Base-by-base conservation (phyloP, 345 rosid species). In the Populus tremula region DNA sequence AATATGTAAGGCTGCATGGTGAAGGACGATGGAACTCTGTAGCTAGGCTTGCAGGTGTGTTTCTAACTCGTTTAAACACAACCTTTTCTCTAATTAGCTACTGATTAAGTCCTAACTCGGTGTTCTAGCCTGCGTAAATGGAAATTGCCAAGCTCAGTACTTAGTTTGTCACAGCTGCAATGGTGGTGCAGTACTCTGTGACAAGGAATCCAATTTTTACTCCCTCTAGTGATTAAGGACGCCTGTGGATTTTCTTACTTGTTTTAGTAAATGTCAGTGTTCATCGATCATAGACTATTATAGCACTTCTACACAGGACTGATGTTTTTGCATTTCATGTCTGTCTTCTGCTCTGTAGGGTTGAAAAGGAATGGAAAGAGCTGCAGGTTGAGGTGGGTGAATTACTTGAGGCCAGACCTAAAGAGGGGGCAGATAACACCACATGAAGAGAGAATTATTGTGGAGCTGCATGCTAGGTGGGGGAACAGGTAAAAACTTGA, bases 21-120 rank as follows among this genome's bases (percentile, higher is more conserved):
- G 97, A 94, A 87, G 97, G 98, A 9, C 81, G 98, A 80, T 94
- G 98, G 98, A 92, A 90, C 86, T 90, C 96, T 82, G 98, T 94
- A 36, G 90, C 98, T 20, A 90, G 88, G 85, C 94, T 92, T 54
- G 88, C 94, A 23, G 97, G 98, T 80, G 76, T 8, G 2, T 23
- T 50, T 36, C 5, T 65, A 59, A 53, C 9, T 53, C 56, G 18
- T 50, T 0, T 6, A 47, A 18, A 47, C 4, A 14, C 5, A 47
- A 47, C 50, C 50, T 33, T 47, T 47, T 47, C 6, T 20, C 20
- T 11, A 45, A 11, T 50, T 18, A 50, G n/a, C 59, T 50, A 2
- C 23, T 7, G 2, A 27, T 27, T 27, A 27, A 53, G 59, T 21
- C 7, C 59, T 2, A 8, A 21, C 62, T 21, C 12, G 1, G 25